Base-by-base conservation (phyloP, 2,329 filamentous ascomycete genomes). In the Alternaria incomplexa region DNA sequence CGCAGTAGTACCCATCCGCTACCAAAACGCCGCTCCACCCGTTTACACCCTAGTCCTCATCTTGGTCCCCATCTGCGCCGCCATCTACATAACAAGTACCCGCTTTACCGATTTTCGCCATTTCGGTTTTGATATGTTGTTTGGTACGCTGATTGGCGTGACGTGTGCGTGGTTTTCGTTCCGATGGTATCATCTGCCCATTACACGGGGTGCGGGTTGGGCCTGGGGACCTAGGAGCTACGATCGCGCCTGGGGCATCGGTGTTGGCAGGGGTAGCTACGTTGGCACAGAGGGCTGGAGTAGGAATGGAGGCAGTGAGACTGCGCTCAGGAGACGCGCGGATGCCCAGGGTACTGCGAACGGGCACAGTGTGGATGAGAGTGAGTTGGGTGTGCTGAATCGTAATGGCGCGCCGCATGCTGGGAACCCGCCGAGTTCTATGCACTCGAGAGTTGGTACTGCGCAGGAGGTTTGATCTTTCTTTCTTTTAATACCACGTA, bases 51-150 rank as follows among this genome's bases (percentile, higher is more conserved):
- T 97, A 12, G 82, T 90, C 47, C 78, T 95, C 32, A 86, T 89
- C 3, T 83, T 93, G 17, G 80, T 92, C 1, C 94, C 94, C 3
- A 87, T 93, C 67, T 90, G 89, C 60, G 83, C 88, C 1, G 91
- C 93, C 6, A 87, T 93, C 66, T 97, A 93, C 81, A 91, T 97
- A 65, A 86, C 90, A n/a, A 88, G 90, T 26, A 95, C 93, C 1
- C 91, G 95, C 11, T 98, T 91, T 87, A 93, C 90, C 63, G 90
- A 97, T 79, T 96, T 90, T 82, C 89, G 92, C 43, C 95, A 98
- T 79, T 92, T 95, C 77, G 93, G 90, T n/a, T 95, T 97, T 77
- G 95, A 98, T 68, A 92, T 97, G 68, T 81, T 97, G 3, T 93
- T 91, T 66, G 95, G 95, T n/a, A 91, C 90, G 58, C 68, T 91